Base-by-base conservation (phyloP, 345 rosid genomes). In the Eucalyptus brandiana region DNA sequence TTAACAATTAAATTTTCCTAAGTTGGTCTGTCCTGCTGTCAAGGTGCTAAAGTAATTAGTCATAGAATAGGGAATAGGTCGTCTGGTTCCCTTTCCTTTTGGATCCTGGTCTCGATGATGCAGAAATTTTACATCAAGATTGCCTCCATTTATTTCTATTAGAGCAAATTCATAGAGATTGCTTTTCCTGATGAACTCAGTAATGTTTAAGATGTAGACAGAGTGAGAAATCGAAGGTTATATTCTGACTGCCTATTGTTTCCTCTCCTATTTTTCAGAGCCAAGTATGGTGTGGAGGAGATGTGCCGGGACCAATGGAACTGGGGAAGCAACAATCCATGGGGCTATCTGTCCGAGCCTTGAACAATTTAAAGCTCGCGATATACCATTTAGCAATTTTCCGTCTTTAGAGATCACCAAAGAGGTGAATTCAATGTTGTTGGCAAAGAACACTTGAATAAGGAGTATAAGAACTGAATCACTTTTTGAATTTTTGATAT, bases 251-350 rank as follows among this genome's bases (percentile, higher is more conserved):
- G 51, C 80, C 3, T 24, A 37, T 87, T 23, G 17, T 49, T 47
- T 40, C 24, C 32, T 87, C 62, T 16, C n/a, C 21, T 67, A 16
- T 81, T 72, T 49, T 87, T 49, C 94, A 98, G 99, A 96, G 98
- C 98, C 76, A 95, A 95, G 91, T 98, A 96, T 92, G 99, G 99
- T 69, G 93, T 96, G 5, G 95, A 90, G 34, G 99, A 97, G 90
- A 97, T 98, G 98, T 97, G 99, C 94, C 93, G 96, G 91, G 98
- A 96, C 88, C 99, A 98, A 50, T 98, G 99, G 99, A 97, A 95
- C 26, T 97, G 99, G 99, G 98, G 96, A 47, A 91, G 94, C 91
- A 95, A 93, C 44, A 96, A 97, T 88, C 99, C 98, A 90, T 93
- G 94, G 97, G 99, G 99, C 50, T 98, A 94, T 93, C 96, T 93